Percentiles rank a stretch among this genome's conserved stretches.
Evolutionary conservation across 805 yeast species (phyloP).

Genomic region (Cyberlindnera amylophila): DNA sequence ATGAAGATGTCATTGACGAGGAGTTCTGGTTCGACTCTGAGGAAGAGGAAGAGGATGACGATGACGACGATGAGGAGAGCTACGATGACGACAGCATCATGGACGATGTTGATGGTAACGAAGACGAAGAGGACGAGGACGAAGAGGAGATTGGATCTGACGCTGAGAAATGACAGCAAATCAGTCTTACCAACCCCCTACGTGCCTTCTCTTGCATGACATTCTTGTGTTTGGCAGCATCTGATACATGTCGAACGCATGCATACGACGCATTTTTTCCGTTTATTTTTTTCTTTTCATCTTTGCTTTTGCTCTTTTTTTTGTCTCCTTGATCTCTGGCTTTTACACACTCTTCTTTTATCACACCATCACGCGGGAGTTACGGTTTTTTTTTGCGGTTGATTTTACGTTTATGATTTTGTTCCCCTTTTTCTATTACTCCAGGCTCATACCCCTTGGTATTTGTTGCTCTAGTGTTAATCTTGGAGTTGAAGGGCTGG

Average conservation of each 20-base stretch:
- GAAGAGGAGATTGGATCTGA: conserved; percentile 33
- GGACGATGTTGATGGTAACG: conserved; percentile 52
- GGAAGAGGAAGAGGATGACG: conserved; percentile 19
- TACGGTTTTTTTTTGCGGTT: background rate
- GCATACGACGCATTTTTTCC: background rate
- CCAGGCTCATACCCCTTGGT: background rate
- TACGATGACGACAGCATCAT: conserved; percentile 50
- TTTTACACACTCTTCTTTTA: background rate
- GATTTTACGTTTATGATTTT: conserved; percentile 1
- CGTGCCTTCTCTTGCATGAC: background rate
- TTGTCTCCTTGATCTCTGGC: background rate
- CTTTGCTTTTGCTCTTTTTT: background rate
- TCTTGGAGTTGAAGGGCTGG: background rate
- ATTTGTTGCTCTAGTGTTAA: no score
- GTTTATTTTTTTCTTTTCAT: background rate
- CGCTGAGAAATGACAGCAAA: conserved; percentile 29
- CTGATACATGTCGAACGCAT: background rate
- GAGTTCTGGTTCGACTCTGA: conserved; percentile 84
- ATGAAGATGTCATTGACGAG: conserved; percentile 64
- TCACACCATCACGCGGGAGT: no score
- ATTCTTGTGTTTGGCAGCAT: no score
- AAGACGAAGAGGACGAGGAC: conserved; percentile 48
- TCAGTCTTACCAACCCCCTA: background rate
- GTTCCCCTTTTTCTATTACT: background rate
- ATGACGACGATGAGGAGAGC: conserved; percentile 52